Evolutionary conservation across 768 basidiomycete genomes (phyloP), one percentile per base, ranked within the genome.

Genomic region (Boletellus emodensis): DNA sequence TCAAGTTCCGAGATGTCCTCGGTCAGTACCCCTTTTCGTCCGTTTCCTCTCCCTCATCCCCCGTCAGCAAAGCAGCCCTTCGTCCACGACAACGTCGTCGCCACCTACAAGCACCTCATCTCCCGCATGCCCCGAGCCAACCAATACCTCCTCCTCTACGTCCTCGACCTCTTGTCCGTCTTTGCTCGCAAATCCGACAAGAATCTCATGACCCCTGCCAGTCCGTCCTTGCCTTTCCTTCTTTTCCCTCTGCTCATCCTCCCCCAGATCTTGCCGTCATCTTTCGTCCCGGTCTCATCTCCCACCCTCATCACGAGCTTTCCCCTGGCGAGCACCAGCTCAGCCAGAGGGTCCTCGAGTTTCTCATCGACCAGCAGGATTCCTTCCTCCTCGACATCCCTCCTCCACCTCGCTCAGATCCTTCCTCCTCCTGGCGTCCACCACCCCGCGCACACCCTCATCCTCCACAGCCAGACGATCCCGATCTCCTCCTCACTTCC

Each of bases 91-190:
- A 80, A 84, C 62, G 79, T 86, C 22, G 87, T 94, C 51, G 68
- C 80, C 37, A 83, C 82, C 4, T 98, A 93, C 77, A 92, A 90
- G 61, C 74, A 77, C 30, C 76, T 99, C 49, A 95, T 99, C 53
- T 79, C 83, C 30, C 76, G 79, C 44, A 82, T 99, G 78, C 90
- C 95, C 1, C 83, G 83, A 28, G 79, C 87, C 18, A 95, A 97
- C 57, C 93, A 96, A 63, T 94, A 94, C 66, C 85, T 98, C n/a
- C 79, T 98, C 20, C 83, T 97, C 48, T 98, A 98, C 67, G 94
- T 98, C 43, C 81, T 99, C 51, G 95, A 99, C 67, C 79, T 99
- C 26, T 76, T 99, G 46, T 92, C 90, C 44, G 95, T 99, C 8
- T 98, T 98, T 70, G 86, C 93, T 3, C 81, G 87, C 51, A 94